Evolutionary conservation across 495 filamentous ascomycete genomes (phyloP), one percentile per base, ranked within the genome.

Genomic region (Wilcoxina mikolae): DNA sequence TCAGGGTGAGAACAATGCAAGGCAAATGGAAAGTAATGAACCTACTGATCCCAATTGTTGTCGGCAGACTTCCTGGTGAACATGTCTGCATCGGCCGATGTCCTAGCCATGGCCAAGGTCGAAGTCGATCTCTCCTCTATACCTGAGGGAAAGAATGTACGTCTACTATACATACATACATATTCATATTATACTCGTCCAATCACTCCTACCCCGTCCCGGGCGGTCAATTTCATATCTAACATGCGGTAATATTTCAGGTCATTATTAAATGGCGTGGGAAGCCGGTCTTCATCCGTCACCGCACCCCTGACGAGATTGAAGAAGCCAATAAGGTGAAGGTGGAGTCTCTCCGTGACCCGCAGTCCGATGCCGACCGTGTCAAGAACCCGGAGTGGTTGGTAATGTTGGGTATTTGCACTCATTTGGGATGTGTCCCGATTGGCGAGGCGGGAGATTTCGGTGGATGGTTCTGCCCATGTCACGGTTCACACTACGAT

Each of bases 261-360:
- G 84, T 96, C 70, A 93, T 96, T 72, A 90, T 99, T 78, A 99
- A 99, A 78, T 99, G 93, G 93, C 83, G 93, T 74, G 93, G 93
- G 68, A 99, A 99, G 82, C 93, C 93, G 69, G 86, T 99, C 70
- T 96, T 99, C 79, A 88, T 99, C 80, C 90, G 93, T 69, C 93
- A 99, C 82, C 87, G 93, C 60, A 99, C 93, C 59, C 68, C 75
- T 62, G 76, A 75, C 57, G 87, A 94, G 74, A 93, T 94, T 73
- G 75, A 82, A 55, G 84, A 89, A 72, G 87, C 87, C 71, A 81
- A 88, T 68, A 71, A 76, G 53, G 76, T 81, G 65, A 79, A 88
- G 62, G 79, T 90, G 73, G 70, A 83, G 65, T 67, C 74, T 53
- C 74, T 99, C 62, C 80, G 93, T 72, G 91, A 99, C 72, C 93